These are phyloP conservation scores for Paragyromitra xinjiangensis DNA, from an alignment of 495 filamentous ascomycete species.

Conservation along the genomic window DNA sequence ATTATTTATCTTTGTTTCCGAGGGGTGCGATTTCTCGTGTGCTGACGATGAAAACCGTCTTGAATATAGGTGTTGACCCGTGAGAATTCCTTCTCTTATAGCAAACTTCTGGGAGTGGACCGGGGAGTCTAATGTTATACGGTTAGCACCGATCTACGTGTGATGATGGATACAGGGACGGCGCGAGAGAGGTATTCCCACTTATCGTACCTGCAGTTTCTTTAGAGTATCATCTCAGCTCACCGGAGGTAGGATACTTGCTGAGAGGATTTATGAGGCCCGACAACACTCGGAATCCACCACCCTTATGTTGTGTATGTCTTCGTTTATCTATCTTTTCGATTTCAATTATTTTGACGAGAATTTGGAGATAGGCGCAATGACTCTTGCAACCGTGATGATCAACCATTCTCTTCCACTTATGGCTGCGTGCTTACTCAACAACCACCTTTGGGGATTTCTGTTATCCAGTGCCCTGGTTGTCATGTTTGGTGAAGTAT, in stretches of 20 bases:
- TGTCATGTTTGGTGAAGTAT: conserved; percentile 44
- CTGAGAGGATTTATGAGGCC: conserved; percentile 42
- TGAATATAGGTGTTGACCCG: conserved; percentile 37
- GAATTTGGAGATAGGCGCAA: conserved; percentile 31
- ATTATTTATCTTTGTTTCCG: conserved; percentile 5
- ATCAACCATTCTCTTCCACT: conserved; percentile 52
- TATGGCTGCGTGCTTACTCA: conserved; percentile 47
- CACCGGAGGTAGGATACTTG: conserved; percentile 31
- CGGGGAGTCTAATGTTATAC: neutral
- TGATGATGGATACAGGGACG: conserved; percentile 44
- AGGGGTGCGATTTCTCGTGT: neutral
- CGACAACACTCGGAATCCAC: conserved; percentile 45
- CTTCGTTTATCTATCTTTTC: neutral
- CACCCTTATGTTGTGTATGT: conserved; percentile 45
- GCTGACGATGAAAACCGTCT: neutral
- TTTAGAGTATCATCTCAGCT: neutral
- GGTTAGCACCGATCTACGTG: conserved; percentile 33
- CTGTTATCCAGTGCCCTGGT: conserved; percentile 47
- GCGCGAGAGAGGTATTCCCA: conserved; percentile 28
- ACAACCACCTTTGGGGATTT: conserved; percentile 51
- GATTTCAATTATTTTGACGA: neutral
- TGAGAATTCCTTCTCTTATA: conserved; percentile 16
- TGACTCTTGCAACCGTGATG: conserved; percentile 49
- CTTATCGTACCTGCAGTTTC: neutral
- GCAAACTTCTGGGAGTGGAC: neutral